phyloP scores from a whole-genome alignment of 768 basidiomycete species.

The Boletus rufocinnamomeus region DNA sequence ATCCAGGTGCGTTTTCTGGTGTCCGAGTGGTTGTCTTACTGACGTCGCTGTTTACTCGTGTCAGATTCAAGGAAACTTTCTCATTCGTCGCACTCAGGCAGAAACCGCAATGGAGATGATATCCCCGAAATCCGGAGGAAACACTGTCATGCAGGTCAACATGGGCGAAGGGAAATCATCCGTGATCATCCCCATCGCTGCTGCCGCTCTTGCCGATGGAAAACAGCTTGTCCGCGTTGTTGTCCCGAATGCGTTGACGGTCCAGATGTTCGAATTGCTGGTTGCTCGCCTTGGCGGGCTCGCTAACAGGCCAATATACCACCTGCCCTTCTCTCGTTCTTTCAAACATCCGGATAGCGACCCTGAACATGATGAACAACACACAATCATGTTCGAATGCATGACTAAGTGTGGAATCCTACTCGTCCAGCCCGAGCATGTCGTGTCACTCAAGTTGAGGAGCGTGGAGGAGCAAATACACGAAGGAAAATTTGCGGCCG shows the following conservation, averaged over 20 bases:
- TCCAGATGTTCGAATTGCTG: conserved; percentile 48
- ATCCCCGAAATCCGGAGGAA: no score
- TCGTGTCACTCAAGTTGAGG: conserved; percentile 49
- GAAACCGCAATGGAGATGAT: no score
- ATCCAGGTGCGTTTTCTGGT: no score
- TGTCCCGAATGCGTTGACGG: conserved; percentile 42
- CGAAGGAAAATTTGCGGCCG: neutral
- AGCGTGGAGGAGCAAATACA: conserved; percentile 36
- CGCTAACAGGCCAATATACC: conserved; percentile 45
- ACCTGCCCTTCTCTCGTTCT: conserved; percentile 48
- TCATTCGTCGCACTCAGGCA: no score
- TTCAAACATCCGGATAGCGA: conserved; percentile 11
- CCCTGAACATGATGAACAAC: conserved; percentile 22
- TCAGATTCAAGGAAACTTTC: no score
- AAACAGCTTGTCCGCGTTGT: no score
- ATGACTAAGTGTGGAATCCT: conserved; percentile 39
- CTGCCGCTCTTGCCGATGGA: no score
- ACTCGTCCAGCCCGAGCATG: conserved; percentile 51
- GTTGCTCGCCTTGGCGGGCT: conserved; percentile 43
- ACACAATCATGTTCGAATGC: conserved; percentile 40
- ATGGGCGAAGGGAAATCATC: no score
- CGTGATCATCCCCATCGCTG: no score
- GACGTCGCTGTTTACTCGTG: conserved; percentile 36
- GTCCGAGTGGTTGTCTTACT: neutral
- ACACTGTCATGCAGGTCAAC: no score